Evolutionary conservation across 1,139 yeast genomes (phyloP).

Genomic region (Suhomyces chickasaworum): DNA sequence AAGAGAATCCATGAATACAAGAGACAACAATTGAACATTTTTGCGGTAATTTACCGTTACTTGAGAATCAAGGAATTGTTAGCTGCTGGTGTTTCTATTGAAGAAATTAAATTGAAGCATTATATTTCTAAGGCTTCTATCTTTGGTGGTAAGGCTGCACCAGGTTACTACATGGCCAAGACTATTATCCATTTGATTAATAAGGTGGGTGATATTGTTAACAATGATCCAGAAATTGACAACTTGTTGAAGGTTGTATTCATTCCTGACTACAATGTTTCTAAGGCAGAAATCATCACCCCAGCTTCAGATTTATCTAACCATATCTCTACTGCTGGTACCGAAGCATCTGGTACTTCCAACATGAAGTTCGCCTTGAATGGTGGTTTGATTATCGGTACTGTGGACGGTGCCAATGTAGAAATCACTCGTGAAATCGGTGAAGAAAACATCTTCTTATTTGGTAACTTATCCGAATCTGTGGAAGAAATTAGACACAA

Average conservation of each 20-base stretch:
- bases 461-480: conserved; percentile 87
- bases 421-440: conserved; percentile 94
- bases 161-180: conserved; percentile 95
- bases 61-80: conserved; percentile 71
- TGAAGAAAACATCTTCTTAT: conserved; percentile 87
- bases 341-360: conserved; percentile 95
- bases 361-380: conserved; percentile 94
- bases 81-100: conserved; percentile 43
- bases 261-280: conserved; percentile 89
- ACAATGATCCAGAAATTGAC: conserved; percentile 72
- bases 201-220: conserved; percentile 77
- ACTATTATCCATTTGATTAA: conserved; percentile 83
- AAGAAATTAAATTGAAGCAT: conserved; percentile 60
- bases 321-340: conserved; percentile 97
- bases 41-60: conserved; percentile 85
- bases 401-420: conserved; percentile 96
- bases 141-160: conserved; percentile 96
- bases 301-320: conserved; percentile 92
- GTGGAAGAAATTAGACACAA: conserved; percentile 83
- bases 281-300: conserved; percentile 86
- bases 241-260: conserved; percentile 83
- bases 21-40: conserved; percentile 90
- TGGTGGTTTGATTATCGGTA: conserved; percentile 93
- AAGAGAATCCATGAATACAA: conserved; percentile 95
- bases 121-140: conserved; percentile 77